Percentiles rank a stretch among this genome's conserved stretches.
These are phyloP conservation scores for Clonostachys solani DNA, from an alignment of 2,329 filamentous ascomycete species.

Conservation along the genomic window DNA sequence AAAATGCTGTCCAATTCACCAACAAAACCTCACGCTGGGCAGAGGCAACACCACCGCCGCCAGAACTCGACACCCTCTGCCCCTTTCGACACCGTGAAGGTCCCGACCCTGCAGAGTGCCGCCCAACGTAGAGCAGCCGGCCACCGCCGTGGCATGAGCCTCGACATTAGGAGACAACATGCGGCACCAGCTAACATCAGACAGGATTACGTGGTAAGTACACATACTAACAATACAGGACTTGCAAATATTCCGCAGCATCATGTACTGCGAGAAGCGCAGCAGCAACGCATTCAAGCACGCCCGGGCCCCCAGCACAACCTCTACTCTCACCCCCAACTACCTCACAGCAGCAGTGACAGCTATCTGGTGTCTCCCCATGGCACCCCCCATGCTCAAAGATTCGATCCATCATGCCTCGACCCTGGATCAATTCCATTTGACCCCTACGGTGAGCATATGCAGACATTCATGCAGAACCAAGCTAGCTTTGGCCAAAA, in stretches of 20 bases:
- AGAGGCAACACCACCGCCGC: constrained; percentile 61
- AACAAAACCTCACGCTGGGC: constrained; percentile 53
- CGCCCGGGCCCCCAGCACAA: constrained; percentile 57
- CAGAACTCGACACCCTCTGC: constrained; percentile 81
- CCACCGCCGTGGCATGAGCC: constrained; percentile 80
- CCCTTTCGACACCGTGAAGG: constrained; percentile 70
- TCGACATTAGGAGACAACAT: constrained; percentile 55
- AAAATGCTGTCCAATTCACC: constrained; percentile 1
- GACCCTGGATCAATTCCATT: constrained; percentile 36
- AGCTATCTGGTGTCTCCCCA: constrained; percentile 54
- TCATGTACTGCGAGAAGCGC: constrained; percentile 77
- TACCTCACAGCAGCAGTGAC: neutral
- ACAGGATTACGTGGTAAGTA: constrained; percentile 39
- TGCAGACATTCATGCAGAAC: constrained; percentile 40
- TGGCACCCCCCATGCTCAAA: constrained; percentile 48
- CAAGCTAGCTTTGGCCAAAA: constrained; percentile 35
- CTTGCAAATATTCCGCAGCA: constrained; percentile 61
- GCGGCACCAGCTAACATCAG: constrained; percentile 35
- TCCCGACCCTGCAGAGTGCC: constrained; percentile 44
- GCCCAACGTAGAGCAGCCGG: constrained; percentile 31
- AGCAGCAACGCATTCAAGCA: constrained; percentile 75
- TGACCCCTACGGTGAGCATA: constrained; percentile 36
- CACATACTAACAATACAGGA: constrained; percentile 50
- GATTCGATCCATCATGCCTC: constrained; percentile 44
- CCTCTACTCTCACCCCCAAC: neutral